Base-by-base conservation (phyloP, 257 asterid genomes). In the Solanum acaule region DNA sequence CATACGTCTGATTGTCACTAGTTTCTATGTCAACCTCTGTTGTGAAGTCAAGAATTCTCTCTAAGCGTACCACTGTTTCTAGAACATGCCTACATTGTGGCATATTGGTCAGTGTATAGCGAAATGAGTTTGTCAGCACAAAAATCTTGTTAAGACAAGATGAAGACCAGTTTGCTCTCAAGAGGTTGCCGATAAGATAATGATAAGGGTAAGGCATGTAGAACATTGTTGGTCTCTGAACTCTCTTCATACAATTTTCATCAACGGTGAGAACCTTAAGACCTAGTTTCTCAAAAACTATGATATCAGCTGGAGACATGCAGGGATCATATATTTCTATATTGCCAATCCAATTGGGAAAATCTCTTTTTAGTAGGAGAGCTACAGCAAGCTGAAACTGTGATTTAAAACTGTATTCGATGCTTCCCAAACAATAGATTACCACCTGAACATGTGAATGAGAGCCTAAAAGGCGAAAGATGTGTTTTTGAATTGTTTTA, bases 161-260 rank as follows among this genome's bases (percentile, higher is more conserved):
- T 8, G 71, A 61, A 59, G 81, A 87, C 89, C 87, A 87, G 63
- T 87, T 87, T 25, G 82, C 86, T 61, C 84, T 35, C 52, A 87
- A 35, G 22, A 87, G 42, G 29, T 87, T 35, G 31, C 79, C 72
- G 4, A 63, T 9, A 10, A 61, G 49, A 29, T 13, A 0, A 5
- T 4, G 22, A 25, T 7, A 3, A 40, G 89, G 67, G 25, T 8
- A 18, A 18, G 82, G 87, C 86, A 87, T 87, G 87, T 61, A 63
- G 44, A 87, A 79, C 12, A 78, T 37, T 37, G 89, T 79, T 33
- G 86, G 89, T 38, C 42, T 65, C 71, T 22, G 81, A 40, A 46
- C 56, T 87, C 16, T 23, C 52, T 86, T 79, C 75, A 14, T 87
- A 59, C 82, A 38, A 11, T 18, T 67, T 68, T 83, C 89, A 49